Evolutionary conservation across 495 filamentous ascomycete species (phyloP).

Genomic region (Astrothelium macrocarpum): DNA sequence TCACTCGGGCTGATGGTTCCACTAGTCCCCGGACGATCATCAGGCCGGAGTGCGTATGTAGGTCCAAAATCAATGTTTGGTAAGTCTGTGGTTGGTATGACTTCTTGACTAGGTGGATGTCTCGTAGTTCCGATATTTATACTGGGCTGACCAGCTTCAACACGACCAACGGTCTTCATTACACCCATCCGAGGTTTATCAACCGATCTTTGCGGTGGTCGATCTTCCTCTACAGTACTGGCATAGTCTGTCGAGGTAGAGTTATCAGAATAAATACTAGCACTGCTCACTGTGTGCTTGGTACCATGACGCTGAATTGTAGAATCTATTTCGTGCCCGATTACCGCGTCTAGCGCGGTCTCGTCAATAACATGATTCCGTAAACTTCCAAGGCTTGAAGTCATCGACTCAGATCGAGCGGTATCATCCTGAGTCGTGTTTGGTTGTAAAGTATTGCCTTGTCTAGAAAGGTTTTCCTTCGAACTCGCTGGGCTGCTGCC

Average conservation of each 20-base stretch:
- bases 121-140: not conserved
- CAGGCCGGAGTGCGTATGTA: conserved; percentile 54
- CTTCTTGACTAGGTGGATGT: not conserved
- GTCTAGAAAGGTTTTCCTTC: conserved; percentile 7
- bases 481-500: conserved; percentile 1
- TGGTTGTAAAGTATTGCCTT: not conserved
- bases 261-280: conserved; percentile 14
- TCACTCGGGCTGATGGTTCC: conserved; percentile 34
- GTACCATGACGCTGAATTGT: not conserved
- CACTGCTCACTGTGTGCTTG: not conserved
- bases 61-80: conserved; percentile 81
- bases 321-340: not conserved
- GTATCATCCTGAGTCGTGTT: not conserved
- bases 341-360: conserved; percentile 46
- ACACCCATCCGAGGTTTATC: conserved; percentile 73
- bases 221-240: conserved; percentile 30
- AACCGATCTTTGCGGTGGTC: conserved; percentile 15
- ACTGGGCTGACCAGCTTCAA: conserved; percentile 20
- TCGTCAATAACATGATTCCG: conserved; percentile 55
- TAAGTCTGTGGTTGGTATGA: conserved; percentile 40
- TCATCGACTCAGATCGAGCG: conserved; percentile 5
- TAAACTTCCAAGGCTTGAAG: conserved; percentile 55
- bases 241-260: conserved; percentile 38
- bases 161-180: conserved; percentile 66
- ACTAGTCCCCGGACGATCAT: conserved; percentile 30